phyloP scores from a whole-genome alignment of 2,329 filamentous ascomycete genomes.

The Xylariaceae sp. region DNA sequence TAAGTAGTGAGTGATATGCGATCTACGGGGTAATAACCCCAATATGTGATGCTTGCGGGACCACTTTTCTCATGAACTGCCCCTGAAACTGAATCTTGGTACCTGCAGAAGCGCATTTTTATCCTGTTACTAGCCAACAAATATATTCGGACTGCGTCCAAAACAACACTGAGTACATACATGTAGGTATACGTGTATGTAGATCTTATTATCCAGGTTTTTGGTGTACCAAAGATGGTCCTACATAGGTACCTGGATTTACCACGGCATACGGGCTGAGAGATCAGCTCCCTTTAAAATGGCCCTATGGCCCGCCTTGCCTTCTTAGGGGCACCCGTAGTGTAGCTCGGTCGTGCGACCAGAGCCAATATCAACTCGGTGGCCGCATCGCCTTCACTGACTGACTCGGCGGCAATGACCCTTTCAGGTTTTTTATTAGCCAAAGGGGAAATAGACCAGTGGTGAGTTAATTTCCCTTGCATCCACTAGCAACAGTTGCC shows the following conservation, averaged over 20 bases:
- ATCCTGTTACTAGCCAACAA: constrained; percentile 27
- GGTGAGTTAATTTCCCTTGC: constrained; percentile 25
- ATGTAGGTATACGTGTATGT: neutral
- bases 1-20: too few species aligned
- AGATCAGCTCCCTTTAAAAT: constrained; percentile 7
- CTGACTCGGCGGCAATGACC: neutral
- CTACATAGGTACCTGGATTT: too few species aligned
- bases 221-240: too few species aligned
- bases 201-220: neutral
- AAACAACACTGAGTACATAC: too few species aligned
- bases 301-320: neutral
- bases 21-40: too few species aligned
- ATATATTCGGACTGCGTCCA: too few species aligned
- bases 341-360: neutral
- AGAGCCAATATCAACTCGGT: constrained; percentile 7
- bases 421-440: constrained; percentile 4
- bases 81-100: constrained; percentile 11
- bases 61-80: constrained; percentile 1
- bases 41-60: too few species aligned
- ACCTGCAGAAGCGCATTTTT: constrained; percentile 38
- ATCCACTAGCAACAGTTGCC: neutral
- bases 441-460: neutral
- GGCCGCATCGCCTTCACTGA: too few species aligned
- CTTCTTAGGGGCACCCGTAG: constrained; percentile 1
- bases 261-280: constrained; percentile 1